These are phyloP conservation scores for Oldenlandia corymbosa DNA, from an alignment of 257 asterid species.

Conservation along the genomic window DNA sequence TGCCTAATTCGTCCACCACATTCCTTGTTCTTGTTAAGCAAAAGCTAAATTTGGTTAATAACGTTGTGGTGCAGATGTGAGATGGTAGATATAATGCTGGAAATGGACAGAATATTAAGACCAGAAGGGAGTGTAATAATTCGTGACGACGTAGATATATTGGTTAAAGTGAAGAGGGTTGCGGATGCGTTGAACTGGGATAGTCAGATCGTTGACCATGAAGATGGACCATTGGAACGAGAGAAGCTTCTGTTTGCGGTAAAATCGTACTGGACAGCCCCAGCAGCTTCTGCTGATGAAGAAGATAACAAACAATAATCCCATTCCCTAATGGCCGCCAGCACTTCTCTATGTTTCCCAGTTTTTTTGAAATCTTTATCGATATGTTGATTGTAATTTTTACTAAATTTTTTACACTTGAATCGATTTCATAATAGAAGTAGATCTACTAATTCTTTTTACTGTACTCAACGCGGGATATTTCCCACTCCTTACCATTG, in stretches of 20 bases:
- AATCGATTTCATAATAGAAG: no score
- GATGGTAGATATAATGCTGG: conserved; percentile 66
- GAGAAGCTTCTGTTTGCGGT: conserved; percentile 81
- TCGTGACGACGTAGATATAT: conserved; percentile 60
- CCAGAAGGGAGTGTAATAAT: conserved; percentile 83
- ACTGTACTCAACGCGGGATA: no score
- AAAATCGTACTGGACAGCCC: conserved; percentile 75
- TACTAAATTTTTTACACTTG: no score
- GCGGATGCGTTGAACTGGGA: conserved; percentile 76
- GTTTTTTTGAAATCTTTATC: no score
- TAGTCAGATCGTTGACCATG: conserved; percentile 75
- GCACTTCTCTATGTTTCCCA: no score
- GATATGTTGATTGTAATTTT: no score
- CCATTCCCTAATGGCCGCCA: no score
- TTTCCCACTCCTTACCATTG: no score
- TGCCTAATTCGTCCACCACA: no score
- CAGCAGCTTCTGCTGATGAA: conserved; percentile 21
- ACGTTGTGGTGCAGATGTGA: conserved; percentile 46
- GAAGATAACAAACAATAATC: conserved; percentile 10
- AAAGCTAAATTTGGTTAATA: no score
- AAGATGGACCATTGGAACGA: conserved; percentile 71
- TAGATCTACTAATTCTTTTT: no score
- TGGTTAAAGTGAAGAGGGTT: conserved; percentile 64
- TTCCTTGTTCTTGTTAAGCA: not conserved
- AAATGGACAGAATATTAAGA: conserved; percentile 71